Evolutionary conservation across 108 stramenopile species (phyloP).

Genomic region (Seminavis robusta): DNA sequence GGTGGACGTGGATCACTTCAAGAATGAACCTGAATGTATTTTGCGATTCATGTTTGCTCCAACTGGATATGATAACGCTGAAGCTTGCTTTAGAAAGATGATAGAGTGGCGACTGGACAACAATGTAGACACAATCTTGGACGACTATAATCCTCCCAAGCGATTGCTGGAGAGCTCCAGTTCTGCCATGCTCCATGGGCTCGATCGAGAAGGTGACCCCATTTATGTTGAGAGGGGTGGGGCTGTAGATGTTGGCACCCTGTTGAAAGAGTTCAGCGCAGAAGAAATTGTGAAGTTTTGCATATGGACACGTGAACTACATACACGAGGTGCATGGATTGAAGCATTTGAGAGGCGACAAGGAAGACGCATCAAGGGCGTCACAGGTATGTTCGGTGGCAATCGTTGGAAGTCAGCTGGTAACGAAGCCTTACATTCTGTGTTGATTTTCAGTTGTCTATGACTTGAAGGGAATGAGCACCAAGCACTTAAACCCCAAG

Average conservation of each 20-base stretch:
- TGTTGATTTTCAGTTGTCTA: not conserved
- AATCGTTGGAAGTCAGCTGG: too few species aligned
- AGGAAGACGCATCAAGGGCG: constrained; percentile 7
- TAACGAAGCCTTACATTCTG: too few species aligned
- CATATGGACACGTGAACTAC: constrained; percentile 16
- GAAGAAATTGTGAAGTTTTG: constrained; percentile 15
- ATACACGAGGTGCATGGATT: not conserved
- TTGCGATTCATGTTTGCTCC: constrained; percentile 8
- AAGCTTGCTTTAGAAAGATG: constrained; percentile 14
- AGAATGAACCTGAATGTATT: not conserved
- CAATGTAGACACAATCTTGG: constrained; percentile 12
- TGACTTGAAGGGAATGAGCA: constrained; percentile 8
- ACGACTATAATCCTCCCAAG: constrained; percentile 10
- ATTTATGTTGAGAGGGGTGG: constrained; percentile 9
- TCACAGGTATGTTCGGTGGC: too few species aligned
- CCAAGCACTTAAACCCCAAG: not conserved
- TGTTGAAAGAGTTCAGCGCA: constrained; percentile 8
- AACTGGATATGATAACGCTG: too few species aligned
- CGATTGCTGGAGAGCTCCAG: not conserved
- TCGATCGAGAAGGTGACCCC: constrained; percentile 19
- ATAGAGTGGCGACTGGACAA: constrained; percentile 3
- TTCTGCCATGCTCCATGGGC: constrained; percentile 8
- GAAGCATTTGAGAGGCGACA: constrained; percentile 1
- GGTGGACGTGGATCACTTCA: not conserved
- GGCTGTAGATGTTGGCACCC: not conserved